Evolutionary conservation across 257 asterid genomes (phyloP).

Genomic region (Datura wrightii): DNA sequence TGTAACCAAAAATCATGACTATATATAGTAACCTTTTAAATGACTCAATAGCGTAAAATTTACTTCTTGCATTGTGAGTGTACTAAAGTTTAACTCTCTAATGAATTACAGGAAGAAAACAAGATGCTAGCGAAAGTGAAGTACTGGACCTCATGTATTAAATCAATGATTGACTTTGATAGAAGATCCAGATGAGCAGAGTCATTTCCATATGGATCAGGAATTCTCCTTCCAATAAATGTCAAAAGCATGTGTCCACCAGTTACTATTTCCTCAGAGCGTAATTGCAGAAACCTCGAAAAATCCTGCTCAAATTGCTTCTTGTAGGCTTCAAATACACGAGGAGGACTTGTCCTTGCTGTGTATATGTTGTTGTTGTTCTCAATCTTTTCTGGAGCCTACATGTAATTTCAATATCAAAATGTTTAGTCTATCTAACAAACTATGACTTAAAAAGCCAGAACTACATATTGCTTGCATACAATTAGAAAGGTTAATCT

Average conservation of each 20-base stretch:
- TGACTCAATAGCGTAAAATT: too few species aligned
- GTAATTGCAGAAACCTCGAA: conserved; percentile 31
- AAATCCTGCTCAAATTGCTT: conserved; percentile 43
- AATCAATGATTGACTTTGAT: conserved; percentile 29
- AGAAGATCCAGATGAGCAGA: conserved; percentile 3
- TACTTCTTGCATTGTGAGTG: too few species aligned
- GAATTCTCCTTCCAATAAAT: conserved; percentile 34
- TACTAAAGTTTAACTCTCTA: too few species aligned
- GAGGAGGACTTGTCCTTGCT: conserved; percentile 36
- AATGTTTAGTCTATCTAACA: background rate
- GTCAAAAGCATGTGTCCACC: conserved; percentile 46
- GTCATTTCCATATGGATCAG: background rate
- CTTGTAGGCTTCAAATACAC: conserved; percentile 40
- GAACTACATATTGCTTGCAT: too few species aligned
- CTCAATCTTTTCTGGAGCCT: conserved; percentile 46
- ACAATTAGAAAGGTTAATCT: background rate
- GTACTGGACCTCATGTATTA: background rate
- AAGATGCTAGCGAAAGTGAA: too few species aligned
- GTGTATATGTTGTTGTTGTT: conserved; percentile 37
- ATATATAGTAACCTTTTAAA: too few species aligned
- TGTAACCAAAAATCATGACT: background rate
- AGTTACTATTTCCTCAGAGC: conserved; percentile 41
- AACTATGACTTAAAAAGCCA: too few species aligned
- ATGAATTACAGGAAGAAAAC: too few species aligned
- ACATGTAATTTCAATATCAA: background rate